Evolutionary conservation across 129 eudicot genomes (phyloP), one percentile per base, ranked within the genome.

Genomic region (Flaveria bidentis): DNA sequence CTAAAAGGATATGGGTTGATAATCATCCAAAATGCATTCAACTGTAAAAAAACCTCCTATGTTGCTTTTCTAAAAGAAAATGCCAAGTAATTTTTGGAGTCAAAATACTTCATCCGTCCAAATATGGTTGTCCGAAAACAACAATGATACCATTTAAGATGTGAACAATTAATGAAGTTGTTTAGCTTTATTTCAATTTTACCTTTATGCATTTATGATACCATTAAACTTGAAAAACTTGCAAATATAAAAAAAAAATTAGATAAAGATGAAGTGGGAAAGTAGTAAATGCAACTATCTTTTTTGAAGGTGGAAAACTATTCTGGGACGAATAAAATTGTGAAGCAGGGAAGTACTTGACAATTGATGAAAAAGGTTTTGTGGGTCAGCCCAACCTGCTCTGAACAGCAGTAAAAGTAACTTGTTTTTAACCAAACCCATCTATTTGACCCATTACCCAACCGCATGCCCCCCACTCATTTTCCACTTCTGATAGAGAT

Each of bases 1-100:
- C 5, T 64, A 28, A 30, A 33, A 64, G 42, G 17, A 33, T 33
- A 25, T 6, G 22, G 46, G 46, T 33, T 16, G 11, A 64, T 30
- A 16, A 64, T 30, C 46, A 16, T 30, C 46, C 46, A 64, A 33
- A 60, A 16, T 60, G 67, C 36, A 64, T 63, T 57, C 69, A 63
- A 63, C 30, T 63, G 45, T 20, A 14, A 14, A 15, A 15, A 63
- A 63, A 61, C n/a, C 42, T 25, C 17, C 67, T 8, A 10, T 9
- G 16, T 61, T 2, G n/a, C 67, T 26, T 61, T 12, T 11, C 18
- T 20, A 26, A 61, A 61, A 57, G 14, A 23, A 63, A 63, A 28
- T 0, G 13, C 16, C 45, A 30, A 15, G 45, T 6, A 13, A 14
- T 63, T 63, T 30, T 15, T 15, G 20, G 14, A 63, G 45, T 57